A percentile compares a stretch with the other conserved stretches of the same genome.
Evolutionary conservation across 2,329 filamentous ascomycete genomes (phyloP).

Genomic region (Zasmidium citrigriseum): DNA sequence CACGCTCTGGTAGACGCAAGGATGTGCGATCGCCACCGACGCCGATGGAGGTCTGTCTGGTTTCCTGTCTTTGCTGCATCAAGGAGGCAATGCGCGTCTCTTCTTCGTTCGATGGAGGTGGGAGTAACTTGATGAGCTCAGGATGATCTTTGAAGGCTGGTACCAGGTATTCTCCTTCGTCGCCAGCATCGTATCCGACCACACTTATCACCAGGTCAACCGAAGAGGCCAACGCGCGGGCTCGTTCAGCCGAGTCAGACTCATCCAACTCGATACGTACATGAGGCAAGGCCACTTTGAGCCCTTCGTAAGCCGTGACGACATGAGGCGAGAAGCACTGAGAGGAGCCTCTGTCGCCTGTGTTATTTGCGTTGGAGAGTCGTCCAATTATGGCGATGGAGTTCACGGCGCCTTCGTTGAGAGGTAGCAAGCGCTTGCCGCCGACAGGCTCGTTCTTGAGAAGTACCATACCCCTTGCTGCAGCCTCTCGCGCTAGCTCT

Average conservation of each 20-base stretch:
- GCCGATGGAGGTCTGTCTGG: constrained; percentile 1
- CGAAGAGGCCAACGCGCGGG: constrained; percentile 1
- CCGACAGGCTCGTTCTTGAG: constrained; percentile 16
- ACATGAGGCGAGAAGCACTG: constrained; percentile 15
- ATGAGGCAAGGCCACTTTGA: constrained; percentile 10
- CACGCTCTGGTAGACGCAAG: constrained; percentile 5
- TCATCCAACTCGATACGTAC: constrained; percentile 7
- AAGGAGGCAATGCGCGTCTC: constrained; percentile 3
- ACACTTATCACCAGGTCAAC: constrained; percentile 14
- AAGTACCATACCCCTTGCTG: constrained; percentile 19
- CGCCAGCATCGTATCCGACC: constrained; percentile 6
- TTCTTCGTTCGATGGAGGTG: constrained; percentile 4
- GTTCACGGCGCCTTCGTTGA: background rate
- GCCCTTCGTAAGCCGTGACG: constrained; percentile 13
- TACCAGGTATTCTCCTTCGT: constrained; percentile 11
- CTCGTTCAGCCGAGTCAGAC: constrained; percentile 10
- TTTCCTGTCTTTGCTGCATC: background rate
- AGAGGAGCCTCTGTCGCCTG: constrained; percentile 16
- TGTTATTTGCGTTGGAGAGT: constrained; percentile 15
- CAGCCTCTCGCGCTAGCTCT: constrained; percentile 16
- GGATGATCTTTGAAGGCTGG: constrained; percentile 10
- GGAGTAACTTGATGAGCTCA: constrained; percentile 10
- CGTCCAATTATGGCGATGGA: constrained; percentile 4
- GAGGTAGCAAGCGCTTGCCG: background rate
- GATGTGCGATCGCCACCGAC: constrained; percentile 17